phyloP scores from a whole-genome alignment of 73 alveolate species.

The Tetrahymena malaccensis region DNA sequence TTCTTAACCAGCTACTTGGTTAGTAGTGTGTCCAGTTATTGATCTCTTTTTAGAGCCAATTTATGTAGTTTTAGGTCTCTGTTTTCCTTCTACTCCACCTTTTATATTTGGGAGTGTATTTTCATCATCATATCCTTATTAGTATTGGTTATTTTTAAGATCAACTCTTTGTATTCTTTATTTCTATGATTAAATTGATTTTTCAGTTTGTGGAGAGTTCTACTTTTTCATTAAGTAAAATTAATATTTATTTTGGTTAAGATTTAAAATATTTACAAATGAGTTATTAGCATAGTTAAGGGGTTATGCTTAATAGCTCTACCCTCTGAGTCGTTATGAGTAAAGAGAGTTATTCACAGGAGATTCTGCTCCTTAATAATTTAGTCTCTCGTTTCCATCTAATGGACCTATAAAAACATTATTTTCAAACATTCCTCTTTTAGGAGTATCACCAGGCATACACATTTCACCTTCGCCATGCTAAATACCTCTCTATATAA shows the following conservation, averaged over 20 bases:
- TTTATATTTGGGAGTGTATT: background rate
- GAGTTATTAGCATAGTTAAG: background rate
- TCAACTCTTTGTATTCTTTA: background rate
- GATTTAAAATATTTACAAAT: background rate
- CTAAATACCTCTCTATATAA: constrained; percentile 34
- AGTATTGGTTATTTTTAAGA: background rate
- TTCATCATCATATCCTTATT: background rate
- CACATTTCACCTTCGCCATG: constrained; percentile 51
- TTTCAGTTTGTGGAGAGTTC: background rate
- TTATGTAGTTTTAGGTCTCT: background rate
- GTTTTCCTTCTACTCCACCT: background rate
- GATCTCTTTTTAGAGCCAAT: background rate
- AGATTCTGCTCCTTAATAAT: background rate
- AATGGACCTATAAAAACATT: constrained; percentile 16
- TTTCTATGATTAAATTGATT: background rate
- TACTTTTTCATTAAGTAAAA: background rate
- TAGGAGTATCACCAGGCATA: constrained; percentile 36
- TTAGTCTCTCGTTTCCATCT: background rate
- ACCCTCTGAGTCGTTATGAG: background rate
- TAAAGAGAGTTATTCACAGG: background rate
- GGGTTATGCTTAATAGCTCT: background rate
- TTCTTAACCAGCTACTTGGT: background rate
- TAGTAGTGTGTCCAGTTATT: background rate
- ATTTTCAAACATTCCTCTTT: constrained; percentile 45
- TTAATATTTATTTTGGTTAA: background rate